Evolutionary conservation across 2,329 filamentous ascomycete species (phyloP).

Genomic region (Exophiala mesophila): DNA sequence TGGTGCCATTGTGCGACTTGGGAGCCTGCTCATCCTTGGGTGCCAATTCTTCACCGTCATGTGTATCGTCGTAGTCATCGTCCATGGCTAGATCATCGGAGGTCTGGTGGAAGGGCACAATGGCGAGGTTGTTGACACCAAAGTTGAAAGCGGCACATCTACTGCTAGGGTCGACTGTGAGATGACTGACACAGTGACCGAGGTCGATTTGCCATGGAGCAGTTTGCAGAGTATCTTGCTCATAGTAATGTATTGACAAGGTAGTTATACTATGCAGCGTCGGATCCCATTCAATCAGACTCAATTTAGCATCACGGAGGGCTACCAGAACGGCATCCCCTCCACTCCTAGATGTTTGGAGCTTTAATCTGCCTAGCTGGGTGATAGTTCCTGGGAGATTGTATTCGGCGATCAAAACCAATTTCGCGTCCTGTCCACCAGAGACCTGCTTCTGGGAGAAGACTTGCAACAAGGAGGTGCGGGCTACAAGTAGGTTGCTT

Average conservation of each 20-base stretch:
- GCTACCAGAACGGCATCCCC: slow-evolving; percentile 80
- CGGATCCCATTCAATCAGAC: slow-evolving; percentile 89
- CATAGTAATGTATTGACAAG: slow-evolving; percentile 95
- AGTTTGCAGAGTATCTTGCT: slow-evolving; percentile 81
- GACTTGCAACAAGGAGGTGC: slow-evolving; percentile 87
- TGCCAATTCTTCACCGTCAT: slow-evolving; percentile 62
- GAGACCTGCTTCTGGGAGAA: slow-evolving; percentile 66
- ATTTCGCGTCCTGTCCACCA: slow-evolving; percentile 59
- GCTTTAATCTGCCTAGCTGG: slow-evolving; percentile 72
- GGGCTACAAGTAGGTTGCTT: slow-evolving; percentile 84
- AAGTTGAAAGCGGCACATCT: slow-evolving; percentile 94
- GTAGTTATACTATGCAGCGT: slow-evolving; percentile 74
- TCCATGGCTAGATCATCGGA: slow-evolving; percentile 88
- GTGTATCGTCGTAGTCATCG: slow-evolving; percentile 69
- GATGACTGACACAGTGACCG: slow-evolving; percentile 69
- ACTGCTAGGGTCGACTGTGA: slow-evolving; percentile 85
- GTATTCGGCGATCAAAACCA: slow-evolving; percentile 81
- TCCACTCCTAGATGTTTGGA: slow-evolving; percentile 66
- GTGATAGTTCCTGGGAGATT: slow-evolving; percentile 77
- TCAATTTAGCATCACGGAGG: slow-evolving; percentile 87
- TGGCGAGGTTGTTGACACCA: slow-evolving; percentile 79
- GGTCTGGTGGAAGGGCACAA: slow-evolving; percentile 82
- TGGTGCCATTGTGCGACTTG: slow-evolving; percentile 35
- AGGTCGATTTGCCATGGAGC: slow-evolving; percentile 76
- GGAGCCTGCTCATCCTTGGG: slow-evolving; percentile 31